Evolutionary conservation across 2,329 filamentous ascomycete genomes (phyloP), one percentile per base, ranked within the genome.

Genomic region (Monilinia laxa): DNA sequence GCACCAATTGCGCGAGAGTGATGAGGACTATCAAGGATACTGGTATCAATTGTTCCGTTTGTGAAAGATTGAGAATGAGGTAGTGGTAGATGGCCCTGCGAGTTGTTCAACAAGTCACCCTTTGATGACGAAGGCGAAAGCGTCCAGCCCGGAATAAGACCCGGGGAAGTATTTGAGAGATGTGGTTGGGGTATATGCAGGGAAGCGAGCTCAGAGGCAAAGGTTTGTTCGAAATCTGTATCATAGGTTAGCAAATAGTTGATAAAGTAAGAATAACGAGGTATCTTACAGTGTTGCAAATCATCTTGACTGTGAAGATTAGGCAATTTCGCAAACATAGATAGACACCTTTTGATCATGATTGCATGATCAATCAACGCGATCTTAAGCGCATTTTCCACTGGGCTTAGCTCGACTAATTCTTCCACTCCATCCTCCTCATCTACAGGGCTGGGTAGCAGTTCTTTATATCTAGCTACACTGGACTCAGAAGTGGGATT

Each of bases 361-460:
- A 96, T 85, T 3, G 92, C 92, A 77, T 98, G 93, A 74, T 98
- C 95, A 53, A 96, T 85, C 40, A 98, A 83, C 0, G 92, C 91
- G 76, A 93, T 90, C 74, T 90, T 90, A 71, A 98, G 87, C 1
- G 93, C 91, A 59, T 86, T 91, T 71, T 96, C 89, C 73, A 93
- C 83, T 0, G 85, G 81, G 28, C 81, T 79, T 4, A 87, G 76
- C 69, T 86, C 80, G 28, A 82, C 77, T 35, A 82, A 81, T 2
- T 81, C 81, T 28, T 80, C 78, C 45, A 82, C 80, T 5, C 80
- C 80, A 56, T 77, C 73, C 53, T 78, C 76, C 3, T 75, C 73
- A 31, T 69, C 51, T 18, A 64, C 67, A 23, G 79, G 76, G 42
- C 82, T 79, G 0, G 90, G 87, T 0, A 97, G 78, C 69, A 97